Percentiles rank a stretch among this genome's conserved stretches.
Evolutionary conservation across 2,329 filamentous ascomycete species (phyloP).

Genomic region (Aspergillus aculeatinus): DNA sequence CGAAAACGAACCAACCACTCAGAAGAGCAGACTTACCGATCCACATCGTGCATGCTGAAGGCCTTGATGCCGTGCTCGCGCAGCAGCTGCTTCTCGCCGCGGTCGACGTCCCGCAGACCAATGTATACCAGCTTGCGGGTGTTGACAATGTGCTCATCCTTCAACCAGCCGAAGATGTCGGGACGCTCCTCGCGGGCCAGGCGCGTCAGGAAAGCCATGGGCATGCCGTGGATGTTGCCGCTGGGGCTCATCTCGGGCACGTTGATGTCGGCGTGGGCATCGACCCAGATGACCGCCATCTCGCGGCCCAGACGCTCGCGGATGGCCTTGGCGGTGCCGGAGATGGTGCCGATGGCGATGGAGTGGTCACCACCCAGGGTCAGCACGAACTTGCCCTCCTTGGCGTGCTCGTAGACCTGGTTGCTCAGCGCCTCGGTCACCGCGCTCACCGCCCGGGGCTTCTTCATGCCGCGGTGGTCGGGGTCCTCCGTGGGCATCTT

Average conservation of each 20-base stretch:
- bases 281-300: constrained; percentile 96
- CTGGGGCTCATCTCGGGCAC: constrained; percentile 84
- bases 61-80: constrained; percentile 88
- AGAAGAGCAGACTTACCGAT: constrained; percentile 57
- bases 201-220: constrained; percentile 85
- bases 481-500: constrained; percentile 70
- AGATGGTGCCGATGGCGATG: constrained; percentile 91
- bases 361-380: constrained; percentile 95
- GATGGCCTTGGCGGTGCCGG: constrained; percentile 80
- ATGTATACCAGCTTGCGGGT: constrained; percentile 93
- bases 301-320: constrained; percentile 79
- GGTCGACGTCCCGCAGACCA: constrained; percentile 86
- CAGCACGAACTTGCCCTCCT: constrained; percentile 78
- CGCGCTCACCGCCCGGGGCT: constrained; percentile 78
- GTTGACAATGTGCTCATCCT: constrained; percentile 59
- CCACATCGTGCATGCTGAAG: constrained; percentile 98
- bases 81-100: constrained; percentile 89
- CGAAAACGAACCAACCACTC: background rate
- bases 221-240: constrained; percentile 98
- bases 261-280: constrained; percentile 98
- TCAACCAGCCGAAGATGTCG: constrained; percentile 87
- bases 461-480: constrained; percentile 89
- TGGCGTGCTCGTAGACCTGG: constrained; percentile 85
- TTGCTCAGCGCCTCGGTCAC: constrained; percentile 77
- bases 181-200: constrained; percentile 72